Percentiles rank a stretch among this genome's conserved stretches.
Conservation (phyloP, 2,329 filamentous ascomycete genomes). For the Aureobasidium namibiae region DNA sequence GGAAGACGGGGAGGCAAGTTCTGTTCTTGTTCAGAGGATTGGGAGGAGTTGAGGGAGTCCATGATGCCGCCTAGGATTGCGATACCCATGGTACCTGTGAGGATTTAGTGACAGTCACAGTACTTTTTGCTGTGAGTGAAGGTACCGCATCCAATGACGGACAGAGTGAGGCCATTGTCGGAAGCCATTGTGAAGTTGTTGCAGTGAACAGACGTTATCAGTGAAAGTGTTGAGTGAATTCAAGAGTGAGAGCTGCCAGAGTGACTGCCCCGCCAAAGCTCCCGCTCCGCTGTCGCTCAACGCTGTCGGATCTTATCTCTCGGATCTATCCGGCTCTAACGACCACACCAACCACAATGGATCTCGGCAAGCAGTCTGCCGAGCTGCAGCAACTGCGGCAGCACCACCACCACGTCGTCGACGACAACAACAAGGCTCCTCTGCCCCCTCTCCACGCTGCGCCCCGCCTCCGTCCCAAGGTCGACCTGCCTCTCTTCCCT, state of each 20-base stretch:
- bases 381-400: background rate
- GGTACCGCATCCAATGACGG: conserved; percentile 72
- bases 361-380: too few relatives aligned
- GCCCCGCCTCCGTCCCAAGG: background rate
- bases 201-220: background rate
- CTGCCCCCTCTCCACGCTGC: background rate
- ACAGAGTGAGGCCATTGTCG: conserved; percentile 54
- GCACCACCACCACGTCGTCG: background rate
- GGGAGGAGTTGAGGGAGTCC: conserved; percentile 49
- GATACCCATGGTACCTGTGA: conserved; percentile 70
- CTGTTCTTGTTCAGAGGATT: conserved; percentile 17
- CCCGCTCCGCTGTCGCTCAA: too few relatives aligned
- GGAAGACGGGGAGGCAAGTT: conserved; percentile 52
- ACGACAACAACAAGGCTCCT: background rate
- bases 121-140: background rate
- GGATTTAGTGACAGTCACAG: background rate
- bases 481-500: background rate
- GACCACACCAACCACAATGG: too few relatives aligned
- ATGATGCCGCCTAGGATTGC: conserved; percentile 77
- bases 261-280: background rate
- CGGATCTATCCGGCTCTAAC: background rate
- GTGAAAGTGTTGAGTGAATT: too few relatives aligned
- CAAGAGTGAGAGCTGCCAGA: background rate
- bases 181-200: conserved; percentile 22
- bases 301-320: too few relatives aligned